Conservation (phyloP, 805 yeast species). For the Teunomyces funiuensis region DNA sequence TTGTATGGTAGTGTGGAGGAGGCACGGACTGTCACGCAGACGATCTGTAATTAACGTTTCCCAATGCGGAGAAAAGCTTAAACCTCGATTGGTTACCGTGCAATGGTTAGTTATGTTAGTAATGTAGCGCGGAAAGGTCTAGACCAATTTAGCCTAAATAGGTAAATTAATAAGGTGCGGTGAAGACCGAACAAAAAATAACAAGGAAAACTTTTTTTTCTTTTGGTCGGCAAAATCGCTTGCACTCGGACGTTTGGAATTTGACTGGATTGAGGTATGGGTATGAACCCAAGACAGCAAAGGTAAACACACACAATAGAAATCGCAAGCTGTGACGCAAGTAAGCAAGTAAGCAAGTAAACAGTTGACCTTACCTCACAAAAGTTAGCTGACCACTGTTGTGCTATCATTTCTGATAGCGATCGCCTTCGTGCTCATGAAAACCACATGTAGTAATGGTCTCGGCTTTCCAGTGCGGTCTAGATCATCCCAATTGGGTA, state of each 20-base stretch:
- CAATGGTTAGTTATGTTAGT: neutral
- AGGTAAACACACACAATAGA: no score
- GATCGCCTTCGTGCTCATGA: no score
- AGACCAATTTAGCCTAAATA: neutral
- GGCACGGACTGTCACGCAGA: neutral
- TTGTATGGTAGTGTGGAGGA: neutral
- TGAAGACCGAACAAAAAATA: neutral
- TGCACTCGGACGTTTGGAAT: neutral
- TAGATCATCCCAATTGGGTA: constrained; percentile 4
- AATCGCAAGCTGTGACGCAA: no score
- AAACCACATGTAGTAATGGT: neutral
- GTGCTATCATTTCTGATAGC: no score
- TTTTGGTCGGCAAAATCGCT: neutral
- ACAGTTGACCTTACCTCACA: no score
- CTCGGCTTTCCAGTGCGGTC: neutral
- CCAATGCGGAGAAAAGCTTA: no score
- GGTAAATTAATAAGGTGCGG: constrained; percentile 1
- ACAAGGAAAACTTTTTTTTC: neutral
- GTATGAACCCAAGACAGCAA: neutral
- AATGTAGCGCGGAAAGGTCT: neutral
- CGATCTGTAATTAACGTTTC: no score
- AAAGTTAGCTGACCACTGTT: no score
- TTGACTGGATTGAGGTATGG: neutral
- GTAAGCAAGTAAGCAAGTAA: no score
- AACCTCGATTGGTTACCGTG: neutral